Evolutionary conservation across 495 filamentous ascomycete species (phyloP).

Genomic region (Chaetomium cochliodes): DNA sequence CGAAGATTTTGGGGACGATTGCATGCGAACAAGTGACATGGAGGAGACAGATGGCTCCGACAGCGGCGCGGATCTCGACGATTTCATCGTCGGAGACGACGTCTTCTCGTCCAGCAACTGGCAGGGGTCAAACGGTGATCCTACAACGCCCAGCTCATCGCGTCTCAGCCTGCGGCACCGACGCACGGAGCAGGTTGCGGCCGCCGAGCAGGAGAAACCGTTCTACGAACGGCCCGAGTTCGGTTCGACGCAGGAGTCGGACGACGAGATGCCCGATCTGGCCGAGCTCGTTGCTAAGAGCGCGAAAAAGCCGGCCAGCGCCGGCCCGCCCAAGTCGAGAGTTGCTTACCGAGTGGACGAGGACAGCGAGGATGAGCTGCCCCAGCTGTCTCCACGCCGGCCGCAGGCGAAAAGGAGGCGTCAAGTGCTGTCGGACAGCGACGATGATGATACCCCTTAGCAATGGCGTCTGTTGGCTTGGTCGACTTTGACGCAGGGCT

Average conservation of each 20-base stretch:
- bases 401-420: slow-evolving; percentile 25
- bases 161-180: slow-evolving; percentile 12
- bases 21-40: slow-evolving; percentile 49
- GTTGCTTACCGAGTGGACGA: slow-evolving; percentile 30
- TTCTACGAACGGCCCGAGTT: slow-evolving; percentile 40
- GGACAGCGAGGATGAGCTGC: slow-evolving; percentile 28
- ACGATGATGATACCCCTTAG: slow-evolving; percentile 29
- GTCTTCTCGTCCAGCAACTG: slow-evolving; percentile 41
- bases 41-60: slow-evolving; percentile 48
- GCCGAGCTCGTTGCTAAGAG: slow-evolving; percentile 31
- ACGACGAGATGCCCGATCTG: slow-evolving; percentile 42
- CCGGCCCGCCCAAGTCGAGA: slow-evolving; percentile 12
- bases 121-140: slow-evolving; percentile 34
- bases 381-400: slow-evolving; percentile 14
- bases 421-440: slow-evolving; percentile 29
- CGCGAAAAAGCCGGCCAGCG: slow-evolving; percentile 16
- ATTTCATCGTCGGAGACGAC: slow-evolving; percentile 48
- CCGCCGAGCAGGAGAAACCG: slow-evolving; percentile 24
- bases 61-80: slow-evolving; percentile 45
- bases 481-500: background rate
- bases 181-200: background rate
- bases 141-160: slow-evolving; percentile 31
- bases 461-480: background rate
- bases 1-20: slow-evolving; percentile 50
- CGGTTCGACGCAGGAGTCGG: slow-evolving; percentile 35